These are phyloP conservation scores for Dictyostelium intermedium DNA, from an alignment of 78 protist genomes.

Conservation along the genomic window DNA sequence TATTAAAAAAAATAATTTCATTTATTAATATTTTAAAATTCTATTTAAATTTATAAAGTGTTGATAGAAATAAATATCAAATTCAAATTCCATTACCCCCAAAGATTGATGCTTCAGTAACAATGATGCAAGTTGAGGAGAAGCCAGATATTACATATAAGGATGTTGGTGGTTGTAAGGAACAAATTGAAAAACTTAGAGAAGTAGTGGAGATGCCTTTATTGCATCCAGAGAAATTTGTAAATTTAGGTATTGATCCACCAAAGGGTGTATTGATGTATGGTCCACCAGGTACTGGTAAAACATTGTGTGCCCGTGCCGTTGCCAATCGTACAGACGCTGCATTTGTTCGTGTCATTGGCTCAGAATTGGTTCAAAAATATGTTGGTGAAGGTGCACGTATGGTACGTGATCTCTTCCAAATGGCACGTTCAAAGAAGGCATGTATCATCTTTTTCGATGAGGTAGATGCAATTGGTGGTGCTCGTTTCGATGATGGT, in stretches of 20 bases:
- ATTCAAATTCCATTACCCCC: slow-evolving; percentile 99
- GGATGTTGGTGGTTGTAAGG: slow-evolving; percentile 99
- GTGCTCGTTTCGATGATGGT: slow-evolving; percentile 97
- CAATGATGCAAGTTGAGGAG: slow-evolving; percentile 99
- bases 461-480: slow-evolving; percentile 99
- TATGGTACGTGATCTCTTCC: slow-evolving; percentile 99
- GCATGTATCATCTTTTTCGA: slow-evolving; percentile 99
- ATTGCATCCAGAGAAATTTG: slow-evolving; percentile 98
- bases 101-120: slow-evolving; percentile 99
- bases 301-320: slow-evolving; percentile 99
- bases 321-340: slow-evolving; percentile 99
- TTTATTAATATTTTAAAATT: no score
- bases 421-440: slow-evolving; percentile 98
- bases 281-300: slow-evolving; percentile 99
- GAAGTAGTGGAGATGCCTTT: slow-evolving; percentile 99
- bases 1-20: no score
- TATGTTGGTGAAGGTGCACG: slow-evolving; percentile 99
- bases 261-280: slow-evolving; percentile 99
- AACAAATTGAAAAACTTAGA: slow-evolving; percentile 98
- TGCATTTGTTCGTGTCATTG: slow-evolving; percentile 99
- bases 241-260: slow-evolving; percentile 99
- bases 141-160: slow-evolving; percentile 99
- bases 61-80: slow-evolving; percentile 96
- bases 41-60: slow-evolving; percentile 51
- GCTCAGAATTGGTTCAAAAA: slow-evolving; percentile 99